Base-by-base conservation (phyloP, 352 stramenopile genomes). In the Phytophthora pluvialis region DNA sequence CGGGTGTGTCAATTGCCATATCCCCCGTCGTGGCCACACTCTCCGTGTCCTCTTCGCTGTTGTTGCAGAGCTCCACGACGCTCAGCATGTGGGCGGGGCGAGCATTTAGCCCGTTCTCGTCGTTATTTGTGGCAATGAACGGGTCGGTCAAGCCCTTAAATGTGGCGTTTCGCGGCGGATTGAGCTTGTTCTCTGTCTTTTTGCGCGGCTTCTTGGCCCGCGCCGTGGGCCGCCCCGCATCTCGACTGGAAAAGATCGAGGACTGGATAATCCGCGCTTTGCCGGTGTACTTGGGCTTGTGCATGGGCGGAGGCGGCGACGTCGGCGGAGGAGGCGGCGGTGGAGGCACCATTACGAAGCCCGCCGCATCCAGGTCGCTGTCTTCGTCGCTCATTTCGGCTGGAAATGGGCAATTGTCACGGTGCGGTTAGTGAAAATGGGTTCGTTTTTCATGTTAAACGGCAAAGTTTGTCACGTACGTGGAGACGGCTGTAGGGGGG, bases 11-110 rank as follows among this genome's bases (percentile, higher is more conserved):
- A 15, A 69, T 56, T 1, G 67, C 54, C 15, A 67, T 75, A 36
- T 77, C 71, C 31, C 66, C 54, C 28, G 64, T 61, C 5, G 61
- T 73, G 13, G 62, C 64, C 8, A 63, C 61, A 32, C 65, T 69
- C 40, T 77, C 73, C 12, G 70, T 57, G 46, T 79, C 73, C 26
- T 89, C 82, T 39, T 86, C 78, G 39, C 67, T 82, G 60, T 80
- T 76, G 46, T 83, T 89, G 54, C 83, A 92, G 25, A 94, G 70
- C 61, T 94, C 86, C 45, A 91, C 70, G 38, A 94, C 79, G 43
- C 86, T 94, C 47, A 94, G 67, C 86, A 94, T 94, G 33, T 88
- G 81, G 7, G 73, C 57, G 0, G 78, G 74, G 6, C 67, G 62
- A 5, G 47, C 52, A 10, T 69, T 38, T 12, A 53, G 38, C 1